Evolutionary conservation across 2,329 filamentous ascomycete species (phyloP).

Genomic region (Aspergillus sp.): DNA sequence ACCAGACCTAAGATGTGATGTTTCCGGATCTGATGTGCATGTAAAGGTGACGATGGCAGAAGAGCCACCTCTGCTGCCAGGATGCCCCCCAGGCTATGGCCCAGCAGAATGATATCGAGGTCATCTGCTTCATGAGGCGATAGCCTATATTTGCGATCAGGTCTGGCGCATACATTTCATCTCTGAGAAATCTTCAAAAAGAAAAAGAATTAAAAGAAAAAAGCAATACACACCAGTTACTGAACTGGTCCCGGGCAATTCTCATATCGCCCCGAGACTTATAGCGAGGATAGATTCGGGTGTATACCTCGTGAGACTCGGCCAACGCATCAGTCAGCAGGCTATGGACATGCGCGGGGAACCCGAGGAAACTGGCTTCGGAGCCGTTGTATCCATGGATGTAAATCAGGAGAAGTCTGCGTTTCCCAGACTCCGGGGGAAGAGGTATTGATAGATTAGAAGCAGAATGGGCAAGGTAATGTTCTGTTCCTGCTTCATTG

Average conservation of each 20-base stretch:
- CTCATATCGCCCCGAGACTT: slow-evolving; percentile 42
- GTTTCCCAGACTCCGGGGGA: slow-evolving; percentile 9
- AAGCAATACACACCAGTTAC: slow-evolving; percentile 51
- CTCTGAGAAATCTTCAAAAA: background rate
- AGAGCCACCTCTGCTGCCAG: slow-evolving; percentile 71
- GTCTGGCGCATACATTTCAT: background rate
- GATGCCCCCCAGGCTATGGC: slow-evolving; percentile 85
- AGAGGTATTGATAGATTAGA: background rate
- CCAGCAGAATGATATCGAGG: slow-evolving; percentile 74
- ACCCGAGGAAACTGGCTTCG: slow-evolving; percentile 77
- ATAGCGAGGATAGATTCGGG: slow-evolving; percentile 52
- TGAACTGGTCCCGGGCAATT: slow-evolving; percentile 73
- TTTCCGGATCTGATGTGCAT: slow-evolving; percentile 25
- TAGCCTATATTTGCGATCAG: slow-evolving; percentile 43
- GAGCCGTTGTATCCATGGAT: slow-evolving; percentile 88
- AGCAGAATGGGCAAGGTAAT: background rate
- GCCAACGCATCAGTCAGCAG: slow-evolving; percentile 58
- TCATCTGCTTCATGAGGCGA: slow-evolving; percentile 63
- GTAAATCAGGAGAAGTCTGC: slow-evolving; percentile 66
- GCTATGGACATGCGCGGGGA: slow-evolving; percentile 79
- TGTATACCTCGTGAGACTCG: slow-evolving; percentile 72
- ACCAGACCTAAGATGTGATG: slow-evolving; percentile 74
- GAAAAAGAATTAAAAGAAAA: background rate
- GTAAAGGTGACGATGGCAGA: slow-evolving; percentile 25
- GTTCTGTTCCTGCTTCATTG: background rate